Percentiles rank a stretch among this genome's conserved stretches.
These are phyloP conservation scores for Pistacia integerrima DNA, from an alignment of 345 rosid genomes.

Conservation along the genomic window DNA sequence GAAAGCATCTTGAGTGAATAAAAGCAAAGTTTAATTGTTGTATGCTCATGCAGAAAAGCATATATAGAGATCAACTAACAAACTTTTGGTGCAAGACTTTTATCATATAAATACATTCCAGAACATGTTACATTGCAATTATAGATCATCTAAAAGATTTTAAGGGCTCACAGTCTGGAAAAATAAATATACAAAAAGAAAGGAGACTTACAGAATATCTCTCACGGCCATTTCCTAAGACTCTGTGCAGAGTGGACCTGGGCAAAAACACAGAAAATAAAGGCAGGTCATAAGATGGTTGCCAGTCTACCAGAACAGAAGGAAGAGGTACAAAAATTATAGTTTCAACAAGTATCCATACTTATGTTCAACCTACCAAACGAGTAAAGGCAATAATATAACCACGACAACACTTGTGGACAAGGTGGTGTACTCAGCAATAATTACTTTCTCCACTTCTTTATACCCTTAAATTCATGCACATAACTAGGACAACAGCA, in stretches of 20 bases:
- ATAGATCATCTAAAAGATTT: not conserved
- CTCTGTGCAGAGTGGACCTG: conserved; percentile 94
- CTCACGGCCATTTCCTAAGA: conserved; percentile 72
- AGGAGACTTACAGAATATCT: conserved; percentile 73
- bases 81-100: not conserved
- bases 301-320: not conserved
- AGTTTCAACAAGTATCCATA: too few relatives aligned
- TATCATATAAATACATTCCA: not conserved
- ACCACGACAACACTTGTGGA: not conserved
- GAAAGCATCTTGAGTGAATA: not conserved
- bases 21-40: not conserved
- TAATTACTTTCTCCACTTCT: not conserved
- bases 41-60: not conserved
- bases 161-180: not conserved
- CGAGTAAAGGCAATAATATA: not conserved
- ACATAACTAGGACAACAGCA: not conserved
- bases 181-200: not conserved
- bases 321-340: not conserved
- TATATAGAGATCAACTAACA: too few relatives aligned
- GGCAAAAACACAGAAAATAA: conserved; percentile 7
- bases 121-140: not conserved
- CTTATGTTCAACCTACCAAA: too few relatives aligned
- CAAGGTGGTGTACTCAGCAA: not conserved
- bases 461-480: not conserved
- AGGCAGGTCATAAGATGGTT: not conserved